Evolutionary conservation across 345 rosid species (phyloP).

Genomic region (Dimocarpus longan): DNA sequence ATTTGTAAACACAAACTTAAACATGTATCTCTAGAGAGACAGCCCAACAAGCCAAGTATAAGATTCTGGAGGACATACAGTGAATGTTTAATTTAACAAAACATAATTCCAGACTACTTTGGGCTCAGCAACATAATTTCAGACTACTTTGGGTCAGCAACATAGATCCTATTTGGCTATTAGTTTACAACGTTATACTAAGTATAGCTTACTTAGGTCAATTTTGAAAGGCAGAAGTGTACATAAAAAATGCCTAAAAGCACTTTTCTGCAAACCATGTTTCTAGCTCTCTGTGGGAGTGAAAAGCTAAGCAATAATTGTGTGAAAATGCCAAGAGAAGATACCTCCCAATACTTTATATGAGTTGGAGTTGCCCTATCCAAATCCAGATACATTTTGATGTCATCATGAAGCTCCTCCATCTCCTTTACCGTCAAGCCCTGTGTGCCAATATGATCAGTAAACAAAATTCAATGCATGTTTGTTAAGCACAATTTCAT

Average conservation of each 20-base stretch:
- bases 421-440: conserved; percentile 88
- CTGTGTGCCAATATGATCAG: conserved; percentile 35
- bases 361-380: conserved; percentile 77
- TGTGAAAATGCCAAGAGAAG: conserved; percentile 3
- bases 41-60: neutral
- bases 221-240: neutral
- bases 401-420: conserved; percentile 95
- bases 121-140: neutral
- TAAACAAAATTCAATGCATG: conserved; percentile 1
- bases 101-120: neutral
- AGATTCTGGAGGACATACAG: neutral
- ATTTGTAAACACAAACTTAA: neutral
- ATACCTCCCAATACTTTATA: conserved; percentile 89
- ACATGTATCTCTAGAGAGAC: neutral
- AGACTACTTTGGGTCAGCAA: neutral
- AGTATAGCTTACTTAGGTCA: neutral
- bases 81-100: neutral
- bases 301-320: neutral
- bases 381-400: conserved; percentile 92
- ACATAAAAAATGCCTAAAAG: neutral
- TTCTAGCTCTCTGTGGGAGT: neutral
- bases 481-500: neutral
- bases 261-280: neutral
- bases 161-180: neutral
- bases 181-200: neutral